Conservation (phyloP, 352 stramenopile genomes). For the Phytophthora podocarpi region DNA sequence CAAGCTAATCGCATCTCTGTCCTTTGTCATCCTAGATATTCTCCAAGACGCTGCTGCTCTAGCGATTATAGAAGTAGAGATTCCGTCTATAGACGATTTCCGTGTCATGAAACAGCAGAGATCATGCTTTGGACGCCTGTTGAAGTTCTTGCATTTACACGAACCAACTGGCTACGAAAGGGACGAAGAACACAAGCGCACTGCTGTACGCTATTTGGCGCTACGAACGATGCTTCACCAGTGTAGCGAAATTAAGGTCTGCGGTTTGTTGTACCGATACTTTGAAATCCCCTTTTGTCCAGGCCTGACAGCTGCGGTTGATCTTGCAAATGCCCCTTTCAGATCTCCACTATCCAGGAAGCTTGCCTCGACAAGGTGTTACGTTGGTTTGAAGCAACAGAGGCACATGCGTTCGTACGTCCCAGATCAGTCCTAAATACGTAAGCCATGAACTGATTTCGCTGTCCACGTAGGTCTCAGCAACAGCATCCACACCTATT, state of each 20-base stretch:
- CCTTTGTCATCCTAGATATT: conserved; percentile 61
- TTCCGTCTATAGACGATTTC: conserved; percentile 44
- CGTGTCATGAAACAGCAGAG: conserved; percentile 45
- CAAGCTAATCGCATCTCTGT: background rate
- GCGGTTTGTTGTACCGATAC: too few species aligned
- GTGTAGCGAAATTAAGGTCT: conserved; percentile 61
- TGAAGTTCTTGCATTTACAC: conserved; percentile 62
- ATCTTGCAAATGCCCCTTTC: background rate
- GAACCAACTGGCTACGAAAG: conserved; percentile 64
- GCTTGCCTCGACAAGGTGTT: conserved; percentile 55
- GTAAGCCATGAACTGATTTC: background rate
- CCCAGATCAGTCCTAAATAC: background rate
- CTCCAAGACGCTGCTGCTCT: conserved; percentile 45
- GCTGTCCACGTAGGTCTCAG: conserved; percentile 14
- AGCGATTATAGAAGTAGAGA: conserved; percentile 25
- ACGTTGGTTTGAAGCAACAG: conserved; percentile 63
- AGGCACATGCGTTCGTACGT: conserved; percentile 26
- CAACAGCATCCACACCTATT: conserved; percentile 43
- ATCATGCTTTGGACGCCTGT: conserved; percentile 41
- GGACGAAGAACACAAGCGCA: conserved; percentile 58
- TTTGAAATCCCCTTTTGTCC: too few species aligned
- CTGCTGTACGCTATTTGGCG: conserved; percentile 55
- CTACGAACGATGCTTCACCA: conserved; percentile 59
- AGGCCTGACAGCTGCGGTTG: too few species aligned
- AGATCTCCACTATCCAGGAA: conserved; percentile 55